Evolutionary conservation across 2,329 filamentous ascomycete species (phyloP).

Genomic region (Teratosphaeria epicoccoides): DNA sequence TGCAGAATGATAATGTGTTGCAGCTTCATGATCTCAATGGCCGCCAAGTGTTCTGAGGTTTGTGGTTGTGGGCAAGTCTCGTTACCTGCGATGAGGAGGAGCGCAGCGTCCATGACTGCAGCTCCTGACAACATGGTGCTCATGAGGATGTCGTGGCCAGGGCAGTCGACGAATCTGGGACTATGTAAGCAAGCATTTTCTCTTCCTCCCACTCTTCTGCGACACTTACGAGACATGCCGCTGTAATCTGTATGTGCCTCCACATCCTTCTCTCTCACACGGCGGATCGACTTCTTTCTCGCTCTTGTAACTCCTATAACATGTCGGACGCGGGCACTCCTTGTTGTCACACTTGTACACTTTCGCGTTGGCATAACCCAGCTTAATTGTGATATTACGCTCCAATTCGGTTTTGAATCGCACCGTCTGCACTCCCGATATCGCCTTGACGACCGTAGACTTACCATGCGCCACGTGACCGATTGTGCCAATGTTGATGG

Average conservation of each 20-base stretch:
- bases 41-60: slow-evolving; percentile 95
- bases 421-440: slow-evolving; percentile 96
- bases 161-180: slow-evolving; percentile 81
- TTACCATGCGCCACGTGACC: slow-evolving; percentile 98
- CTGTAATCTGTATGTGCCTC: slow-evolving; percentile 74
- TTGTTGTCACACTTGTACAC: slow-evolving; percentile 96
- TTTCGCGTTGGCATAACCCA: slow-evolving; percentile 98
- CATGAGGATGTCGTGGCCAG: slow-evolving; percentile 99
- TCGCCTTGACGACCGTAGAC: slow-evolving; percentile 97
- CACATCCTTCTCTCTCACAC: slow-evolving; percentile 87
- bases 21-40: slow-evolving; percentile 99
- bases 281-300: slow-evolving; percentile 97
- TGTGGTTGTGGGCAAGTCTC: slow-evolving; percentile 97
- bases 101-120: slow-evolving; percentile 97
- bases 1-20: slow-evolving; percentile 99
- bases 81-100: slow-evolving; percentile 94
- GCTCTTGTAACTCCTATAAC: slow-evolving; percentile 95
- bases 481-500: slow-evolving; percentile 98
- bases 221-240: slow-evolving; percentile 78
- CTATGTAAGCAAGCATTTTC: not conserved
- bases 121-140: slow-evolving; percentile 99
- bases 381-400: slow-evolving; percentile 98
- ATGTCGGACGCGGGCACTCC: slow-evolving; percentile 84
- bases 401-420: slow-evolving; percentile 99
- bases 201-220: not conserved